Base-by-base conservation (phyloP, 371 early-diverging fungal species). In the Paraphysoderma sedebokerense region DNA sequence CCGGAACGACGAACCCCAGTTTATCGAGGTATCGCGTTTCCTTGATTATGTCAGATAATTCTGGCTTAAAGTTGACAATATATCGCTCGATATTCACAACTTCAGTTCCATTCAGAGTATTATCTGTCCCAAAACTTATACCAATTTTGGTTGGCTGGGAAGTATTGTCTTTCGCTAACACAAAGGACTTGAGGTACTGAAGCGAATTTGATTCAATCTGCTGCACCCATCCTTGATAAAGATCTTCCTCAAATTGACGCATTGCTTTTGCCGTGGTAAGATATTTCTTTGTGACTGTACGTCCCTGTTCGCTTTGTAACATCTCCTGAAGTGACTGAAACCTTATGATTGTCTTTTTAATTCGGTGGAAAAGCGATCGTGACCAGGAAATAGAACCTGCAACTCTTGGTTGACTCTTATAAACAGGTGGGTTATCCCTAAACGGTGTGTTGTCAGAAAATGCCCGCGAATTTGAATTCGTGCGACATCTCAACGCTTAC, bases 251-350 rank as follows among this genome's bases (percentile, higher is more conserved):
- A 52, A 67, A 72, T 34, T 66, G 65, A 5, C 71, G 51, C 72
- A 74, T 74, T 2, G 66, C 32, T 45, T 69, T 74, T 2, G 70
- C 75, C 5, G 68, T 68, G 17, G 56, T 55, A 20, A 72, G 54
- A 48, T 74, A 74, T 48, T 74, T 70, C 30, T 53, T 58, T 2
- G 75, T 72, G 5, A 70, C 75, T 4, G 58, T 53, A 4, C 70
- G 53, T 1, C 75, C 75, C 48, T 70, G 69, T 30, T 74, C 75
- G 41, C 62, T 60, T 0, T 58, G 39, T 5, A 74, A 58, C 69
- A 74, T 70, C 48, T 74, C 75, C 60, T 74, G 67, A 24, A 74
- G 56, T 9, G 68, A 66, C 44, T 72, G 73, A 45, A 74, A 74
- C 22, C 73, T 50, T 1, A 70, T 63, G 38, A 74, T 72, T 1